Percentiles rank a stretch among this genome's conserved stretches.
Conservation (phyloP, 345 rosid genomes). For the Salix dunnii region DNA sequence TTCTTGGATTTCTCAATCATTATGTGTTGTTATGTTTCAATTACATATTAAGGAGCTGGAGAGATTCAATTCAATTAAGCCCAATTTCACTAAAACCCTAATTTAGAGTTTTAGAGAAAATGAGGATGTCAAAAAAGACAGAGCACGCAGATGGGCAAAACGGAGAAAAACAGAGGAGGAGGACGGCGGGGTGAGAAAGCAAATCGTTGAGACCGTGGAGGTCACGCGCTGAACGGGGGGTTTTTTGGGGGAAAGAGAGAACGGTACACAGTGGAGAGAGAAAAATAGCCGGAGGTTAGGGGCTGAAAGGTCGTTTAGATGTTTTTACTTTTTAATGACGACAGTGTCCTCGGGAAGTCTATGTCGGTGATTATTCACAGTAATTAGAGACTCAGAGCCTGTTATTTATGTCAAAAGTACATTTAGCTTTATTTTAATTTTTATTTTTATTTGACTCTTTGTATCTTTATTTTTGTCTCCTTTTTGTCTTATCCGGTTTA, state of each 20-base stretch:
- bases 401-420: background rate
- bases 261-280: background rate
- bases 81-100: constrained; percentile 32
- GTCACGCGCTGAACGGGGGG: constrained; percentile 17
- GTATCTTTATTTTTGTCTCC: too few species aligned
- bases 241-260: background rate
- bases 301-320: background rate
- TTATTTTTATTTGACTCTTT: too few species aligned
- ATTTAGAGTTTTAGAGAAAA: background rate
- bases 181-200: background rate
- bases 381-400: background rate
- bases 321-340: background rate
- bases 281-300: background rate
- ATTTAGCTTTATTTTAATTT: background rate
- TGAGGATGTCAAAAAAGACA: background rate
- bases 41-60: constrained; percentile 26
- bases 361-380: background rate
- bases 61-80: background rate
- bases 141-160: background rate
- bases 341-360: background rate
- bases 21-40: constrained; percentile 7
- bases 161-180: background rate
- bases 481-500: too few species aligned
- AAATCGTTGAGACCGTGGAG: constrained; percentile 20
- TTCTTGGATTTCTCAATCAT: constrained; percentile 53